Evolutionary conservation across 352 stramenopile species (phyloP).

Genomic region (Thalassiosira hispida): DNA sequence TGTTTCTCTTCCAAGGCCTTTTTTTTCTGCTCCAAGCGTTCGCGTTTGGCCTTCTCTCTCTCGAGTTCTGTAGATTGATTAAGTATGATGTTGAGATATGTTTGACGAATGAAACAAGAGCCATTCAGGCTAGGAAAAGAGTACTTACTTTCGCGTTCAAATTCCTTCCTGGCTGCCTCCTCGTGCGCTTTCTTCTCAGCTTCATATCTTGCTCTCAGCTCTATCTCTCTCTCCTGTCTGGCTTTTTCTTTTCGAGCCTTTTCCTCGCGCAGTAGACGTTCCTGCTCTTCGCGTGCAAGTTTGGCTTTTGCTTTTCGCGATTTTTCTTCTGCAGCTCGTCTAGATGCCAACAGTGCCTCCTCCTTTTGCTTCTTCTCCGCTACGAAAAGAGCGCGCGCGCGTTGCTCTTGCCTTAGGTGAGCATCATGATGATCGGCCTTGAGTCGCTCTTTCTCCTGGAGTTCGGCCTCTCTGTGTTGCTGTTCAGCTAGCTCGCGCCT

Average conservation of each 20-base stretch:
- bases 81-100: neutral
- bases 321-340: slow-evolving; percentile 2
- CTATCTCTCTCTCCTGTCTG: slow-evolving; percentile 15
- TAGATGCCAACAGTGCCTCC: too few relatives aligned
- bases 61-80: slow-evolving; percentile 18
- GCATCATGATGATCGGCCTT: slow-evolving; percentile 10
- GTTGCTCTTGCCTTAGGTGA: slow-evolving; percentile 14
- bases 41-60: slow-evolving; percentile 20
- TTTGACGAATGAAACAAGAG: neutral
- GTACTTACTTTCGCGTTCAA: slow-evolving; percentile 24
- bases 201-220: slow-evolving; percentile 15
- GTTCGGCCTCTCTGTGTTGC: slow-evolving; percentile 4
- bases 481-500: slow-evolving; percentile 20
- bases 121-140: neutral
- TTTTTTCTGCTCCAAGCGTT: slow-evolving; percentile 9
- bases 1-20: slow-evolving; percentile 25
- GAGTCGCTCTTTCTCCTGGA: slow-evolving; percentile 15
- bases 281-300: slow-evolving; percentile 16
- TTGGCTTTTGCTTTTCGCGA: neutral
- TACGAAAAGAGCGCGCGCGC: too few relatives aligned
- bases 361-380: too few relatives aligned
- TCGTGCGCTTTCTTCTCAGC: slow-evolving; percentile 27
- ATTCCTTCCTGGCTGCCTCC: slow-evolving; percentile 15
- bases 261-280: slow-evolving; percentile 16
- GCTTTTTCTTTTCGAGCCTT: slow-evolving; percentile 2